Evolutionary conservation across 2,329 filamentous ascomycete genomes (phyloP).

Genomic region (Cercospora sp.): DNA sequence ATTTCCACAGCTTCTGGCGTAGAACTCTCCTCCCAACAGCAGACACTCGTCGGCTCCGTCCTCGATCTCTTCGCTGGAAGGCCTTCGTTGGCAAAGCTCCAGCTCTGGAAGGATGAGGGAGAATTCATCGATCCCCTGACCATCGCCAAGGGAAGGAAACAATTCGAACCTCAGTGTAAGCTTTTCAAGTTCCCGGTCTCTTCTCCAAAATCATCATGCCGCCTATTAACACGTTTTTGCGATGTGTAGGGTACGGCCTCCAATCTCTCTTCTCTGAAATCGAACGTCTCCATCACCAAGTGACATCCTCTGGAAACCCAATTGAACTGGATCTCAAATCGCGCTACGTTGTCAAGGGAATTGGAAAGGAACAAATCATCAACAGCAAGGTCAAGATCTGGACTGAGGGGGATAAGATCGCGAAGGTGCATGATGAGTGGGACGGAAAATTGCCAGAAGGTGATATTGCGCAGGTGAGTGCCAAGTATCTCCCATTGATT

Average conservation of each 20-base stretch:
- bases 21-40: constrained; percentile 52
- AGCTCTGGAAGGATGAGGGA: constrained; percentile 60
- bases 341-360: constrained; percentile 55
- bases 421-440: constrained; percentile 57
- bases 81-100: constrained; percentile 59
- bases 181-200: no score
- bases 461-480: constrained; percentile 53
- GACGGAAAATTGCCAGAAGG: constrained; percentile 54
- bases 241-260: constrained; percentile 56
- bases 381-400: constrained; percentile 52
- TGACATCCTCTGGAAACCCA: constrained; percentile 59
- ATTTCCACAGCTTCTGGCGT: constrained; percentile 56
- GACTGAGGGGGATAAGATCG: constrained; percentile 48
- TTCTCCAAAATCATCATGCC: no score
- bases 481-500: constrained; percentile 31
- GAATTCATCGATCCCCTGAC: constrained; percentile 62
- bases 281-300: constrained; percentile 55
- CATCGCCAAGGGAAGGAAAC: constrained; percentile 56
- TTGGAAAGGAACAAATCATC: constrained; percentile 54
- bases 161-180: constrained; percentile 49
- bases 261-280: constrained; percentile 60
- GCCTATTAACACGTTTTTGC: no score
- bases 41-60: constrained; percentile 58
- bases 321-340: constrained; percentile 58
- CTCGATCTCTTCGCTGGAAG: constrained; percentile 64